A percentile compares a stretch with the other conserved stretches of the same genome.
Conservation (phyloP, 2,329 filamentous ascomycete species). For the Beauveria caledonica region DNA sequence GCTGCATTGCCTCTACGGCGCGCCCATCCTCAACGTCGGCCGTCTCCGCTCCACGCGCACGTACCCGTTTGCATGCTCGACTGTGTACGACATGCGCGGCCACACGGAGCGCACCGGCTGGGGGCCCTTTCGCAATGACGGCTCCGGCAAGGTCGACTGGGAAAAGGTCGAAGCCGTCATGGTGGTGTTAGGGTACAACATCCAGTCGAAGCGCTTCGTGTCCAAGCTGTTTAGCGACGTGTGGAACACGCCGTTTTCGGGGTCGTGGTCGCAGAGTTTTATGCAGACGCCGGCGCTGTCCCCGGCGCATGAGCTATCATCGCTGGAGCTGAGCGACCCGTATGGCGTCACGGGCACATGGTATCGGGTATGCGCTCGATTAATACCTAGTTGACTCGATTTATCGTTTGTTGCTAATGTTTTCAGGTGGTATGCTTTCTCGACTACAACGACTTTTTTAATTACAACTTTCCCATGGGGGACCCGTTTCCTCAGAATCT, state of each 20-base stretch:
- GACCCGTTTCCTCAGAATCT: conserved; percentile 31
- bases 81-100: conserved; percentile 66
- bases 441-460: conserved; percentile 65
- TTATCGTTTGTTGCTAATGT: neutral
- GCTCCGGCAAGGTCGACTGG: conserved; percentile 60
- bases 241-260: conserved; percentile 50
- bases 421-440: conserved; percentile 38
- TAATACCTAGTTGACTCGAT: neutral
- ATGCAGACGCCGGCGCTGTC: conserved; percentile 20
- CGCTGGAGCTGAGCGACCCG: conserved; percentile 52
- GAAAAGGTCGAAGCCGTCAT: conserved; percentile 71
- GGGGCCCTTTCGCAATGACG: conserved; percentile 65
- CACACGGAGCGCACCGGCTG: conserved; percentile 55
- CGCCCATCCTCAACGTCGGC: conserved; percentile 40
- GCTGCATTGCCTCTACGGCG: conserved; percentile 61
- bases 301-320: conserved; percentile 25
- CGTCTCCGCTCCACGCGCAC: conserved; percentile 28
- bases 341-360: conserved; percentile 65
- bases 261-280: conserved; percentile 45
- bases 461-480: conserved; percentile 57
- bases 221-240: conserved; percentile 40
- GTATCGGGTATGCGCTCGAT: conserved; percentile 47
- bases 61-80: conserved; percentile 56
- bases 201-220: conserved; percentile 39
- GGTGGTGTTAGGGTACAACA: conserved; percentile 58